phyloP scores from a whole-genome alignment of 352 stramenopile species.

The Hyaloperonospora arabidopsidis region DNA sequence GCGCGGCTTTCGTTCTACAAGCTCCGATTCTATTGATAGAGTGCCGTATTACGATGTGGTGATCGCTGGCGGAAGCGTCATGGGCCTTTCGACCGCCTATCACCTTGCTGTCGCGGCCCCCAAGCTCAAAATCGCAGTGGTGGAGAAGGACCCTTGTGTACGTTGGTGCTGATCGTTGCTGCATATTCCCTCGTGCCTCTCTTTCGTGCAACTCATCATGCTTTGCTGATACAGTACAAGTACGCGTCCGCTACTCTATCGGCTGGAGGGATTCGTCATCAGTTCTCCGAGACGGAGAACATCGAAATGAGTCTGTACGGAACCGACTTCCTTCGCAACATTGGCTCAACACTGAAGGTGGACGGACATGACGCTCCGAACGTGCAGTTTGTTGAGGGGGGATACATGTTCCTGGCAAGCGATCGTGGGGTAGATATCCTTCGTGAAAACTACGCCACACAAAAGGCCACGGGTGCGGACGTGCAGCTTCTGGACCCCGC shows the following conservation, averaged over 20 bases:
- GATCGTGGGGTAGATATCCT: conserved; percentile 52
- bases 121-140: conserved; percentile 61
- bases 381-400: conserved; percentile 71
- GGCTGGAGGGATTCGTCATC: conserved; percentile 67
- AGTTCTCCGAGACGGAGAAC: conserved; percentile 74
- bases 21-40: conserved; percentile 18
- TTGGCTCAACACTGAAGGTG: conserved; percentile 47
- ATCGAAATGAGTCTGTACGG: conserved; percentile 78
- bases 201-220: neutral
- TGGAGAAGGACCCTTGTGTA: conserved; percentile 67
- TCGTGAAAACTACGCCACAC: conserved; percentile 43
- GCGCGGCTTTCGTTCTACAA: conserved; percentile 20
- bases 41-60: conserved; percentile 66
- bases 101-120: conserved; percentile 62
- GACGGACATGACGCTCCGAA: conserved; percentile 49
- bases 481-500: conserved; percentile 48
- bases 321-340: conserved; percentile 52
- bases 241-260: conserved; percentile 72
- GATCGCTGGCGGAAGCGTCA: conserved; percentile 70
- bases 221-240: conserved; percentile 56
- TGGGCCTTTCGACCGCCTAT: conserved; percentile 84
- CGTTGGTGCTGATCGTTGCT: conserved; percentile 2
- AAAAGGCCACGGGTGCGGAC: conserved; percentile 36
- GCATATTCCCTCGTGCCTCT: neutral
- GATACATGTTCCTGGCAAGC: conserved; percentile 76